A percentile compares a stretch with the other conserved stretches of the same genome.
These are phyloP conservation scores for Tolypocladium tundrense DNA, from an alignment of 2,329 filamentous ascomycete species.

Conservation along the genomic window DNA sequence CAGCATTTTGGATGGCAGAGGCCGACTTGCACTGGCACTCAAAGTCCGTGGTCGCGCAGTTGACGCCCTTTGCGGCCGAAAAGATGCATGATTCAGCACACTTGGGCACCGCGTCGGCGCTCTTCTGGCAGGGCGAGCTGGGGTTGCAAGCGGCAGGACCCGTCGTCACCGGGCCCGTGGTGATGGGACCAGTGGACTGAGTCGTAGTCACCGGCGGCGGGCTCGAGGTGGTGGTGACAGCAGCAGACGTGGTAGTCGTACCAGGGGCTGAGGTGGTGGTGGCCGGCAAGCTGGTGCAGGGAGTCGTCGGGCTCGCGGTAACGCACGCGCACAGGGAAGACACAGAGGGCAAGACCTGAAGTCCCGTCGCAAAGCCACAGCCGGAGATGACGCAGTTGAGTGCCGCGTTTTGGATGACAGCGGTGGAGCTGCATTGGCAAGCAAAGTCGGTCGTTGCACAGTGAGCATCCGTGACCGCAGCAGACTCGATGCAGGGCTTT, in stretches of 20 bases:
- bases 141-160: background rate
- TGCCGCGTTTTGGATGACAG: conserved; percentile 12
- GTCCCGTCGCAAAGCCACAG: conserved; percentile 8
- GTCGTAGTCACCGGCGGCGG: background rate
- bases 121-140: conserved; percentile 11
- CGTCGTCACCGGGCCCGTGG: background rate
- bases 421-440: conserved; percentile 13
- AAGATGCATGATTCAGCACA: conserved; percentile 15
- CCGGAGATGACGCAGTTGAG: conserved; percentile 10
- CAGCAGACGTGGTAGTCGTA: background rate
- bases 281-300: conserved; percentile 6
- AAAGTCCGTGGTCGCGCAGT: conserved; percentile 12
- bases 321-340: conserved; percentile 14
- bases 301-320: conserved; percentile 10
- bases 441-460: conserved; percentile 13
- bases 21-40: conserved; percentile 13
- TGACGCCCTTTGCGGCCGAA: conserved; percentile 12
- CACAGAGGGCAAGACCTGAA: conserved; percentile 9
- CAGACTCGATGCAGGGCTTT: conserved; percentile 13
- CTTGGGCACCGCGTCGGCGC: conserved; percentile 11
- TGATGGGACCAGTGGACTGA: background rate
- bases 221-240: background rate
- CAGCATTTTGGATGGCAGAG: conserved; percentile 11
- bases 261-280: background rate
- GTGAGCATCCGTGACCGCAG: conserved; percentile 10